Evolutionary conservation across 352 stramenopile species (phyloP).

Genomic region (Thalassiosira hispida): DNA sequence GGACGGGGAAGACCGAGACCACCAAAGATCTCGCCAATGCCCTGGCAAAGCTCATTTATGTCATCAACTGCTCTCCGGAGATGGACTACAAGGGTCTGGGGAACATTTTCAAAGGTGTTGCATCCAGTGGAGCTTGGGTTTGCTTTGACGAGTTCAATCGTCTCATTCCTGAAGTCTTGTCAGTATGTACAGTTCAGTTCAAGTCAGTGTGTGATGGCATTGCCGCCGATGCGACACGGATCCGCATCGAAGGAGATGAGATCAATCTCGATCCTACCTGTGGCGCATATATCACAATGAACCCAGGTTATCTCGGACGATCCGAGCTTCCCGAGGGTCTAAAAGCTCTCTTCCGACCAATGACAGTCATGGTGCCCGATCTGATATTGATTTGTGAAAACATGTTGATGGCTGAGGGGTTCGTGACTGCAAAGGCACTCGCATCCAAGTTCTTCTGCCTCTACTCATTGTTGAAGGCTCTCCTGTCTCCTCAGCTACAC

Average conservation of each 20-base stretch:
- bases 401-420: conserved; percentile 95
- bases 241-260: conserved; percentile 95
- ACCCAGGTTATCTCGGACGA: conserved; percentile 93
- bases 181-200: conserved; percentile 94
- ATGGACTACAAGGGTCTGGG: conserved; percentile 96
- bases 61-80: conserved; percentile 95
- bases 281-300: conserved; percentile 97
- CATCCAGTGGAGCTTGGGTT: conserved; percentile 93
- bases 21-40: conserved; percentile 92
- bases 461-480: conserved; percentile 91
- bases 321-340: conserved; percentile 95
- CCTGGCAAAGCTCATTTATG: conserved; percentile 91
- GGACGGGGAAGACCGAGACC: conserved; percentile 94
- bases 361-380: conserved; percentile 95
- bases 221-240: conserved; percentile 90
- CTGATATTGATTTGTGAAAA: conserved; percentile 95
- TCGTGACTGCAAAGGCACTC: conserved; percentile 90
- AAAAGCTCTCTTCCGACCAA: conserved; percentile 93
- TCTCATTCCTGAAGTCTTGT: conserved; percentile 94
- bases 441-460: conserved; percentile 94
- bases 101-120: conserved; percentile 93
- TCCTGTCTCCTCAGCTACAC: conserved; percentile 93
- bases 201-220: conserved; percentile 95
- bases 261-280: conserved; percentile 93
- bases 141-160: conserved; percentile 97